Evolutionary conservation across 805 yeast genomes (phyloP).

Genomic region (Scheffersomyces coipomensis): DNA sequence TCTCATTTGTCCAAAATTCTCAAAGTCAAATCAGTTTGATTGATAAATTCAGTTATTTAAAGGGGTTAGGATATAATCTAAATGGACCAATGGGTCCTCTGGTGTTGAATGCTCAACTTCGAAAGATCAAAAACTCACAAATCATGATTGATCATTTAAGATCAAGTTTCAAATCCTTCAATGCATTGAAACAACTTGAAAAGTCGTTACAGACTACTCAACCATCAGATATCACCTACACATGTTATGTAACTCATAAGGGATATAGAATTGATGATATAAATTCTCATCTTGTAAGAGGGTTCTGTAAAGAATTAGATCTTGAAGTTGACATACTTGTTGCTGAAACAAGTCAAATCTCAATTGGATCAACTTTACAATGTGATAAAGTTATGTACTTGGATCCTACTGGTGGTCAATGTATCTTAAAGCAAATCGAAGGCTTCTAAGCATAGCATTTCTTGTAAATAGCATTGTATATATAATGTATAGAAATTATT

Average conservation of each 20-base stretch:
- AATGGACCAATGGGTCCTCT: conserved; percentile 26
- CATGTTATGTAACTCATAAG: conserved; percentile 41
- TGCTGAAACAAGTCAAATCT: conserved; percentile 14
- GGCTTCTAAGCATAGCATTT: not conserved
- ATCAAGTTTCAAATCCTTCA: conserved; percentile 13
- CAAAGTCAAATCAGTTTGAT: conserved; percentile 3
- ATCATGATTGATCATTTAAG: conserved; percentile 13
- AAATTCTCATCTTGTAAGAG: conserved; percentile 30
- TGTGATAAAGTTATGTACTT: conserved; percentile 45
- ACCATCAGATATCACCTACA: no score
- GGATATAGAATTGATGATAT: conserved; percentile 21
- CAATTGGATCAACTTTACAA: conserved; percentile 44
- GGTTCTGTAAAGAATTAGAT: conserved; percentile 47
- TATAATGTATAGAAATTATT: no score
- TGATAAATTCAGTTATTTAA: conserved; percentile 21
- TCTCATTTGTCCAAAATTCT: conserved; percentile 1
- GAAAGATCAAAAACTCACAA: conserved; percentile 13
- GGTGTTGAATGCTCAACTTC: conserved; percentile 10
- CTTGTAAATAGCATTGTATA: no score
- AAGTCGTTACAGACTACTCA: conserved; percentile 4
- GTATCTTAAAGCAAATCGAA: conserved; percentile 30
- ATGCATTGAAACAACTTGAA: conserved; percentile 23
- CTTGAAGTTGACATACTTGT: conserved; percentile 43
- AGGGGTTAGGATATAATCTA: conserved; percentile 31
- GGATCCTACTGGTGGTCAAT: conserved; percentile 37